A percentile compares a stretch with the other conserved stretches of the same genome.
phyloP scores from a whole-genome alignment of 345 rosid genomes.

The Gossypium raimondii region DNA sequence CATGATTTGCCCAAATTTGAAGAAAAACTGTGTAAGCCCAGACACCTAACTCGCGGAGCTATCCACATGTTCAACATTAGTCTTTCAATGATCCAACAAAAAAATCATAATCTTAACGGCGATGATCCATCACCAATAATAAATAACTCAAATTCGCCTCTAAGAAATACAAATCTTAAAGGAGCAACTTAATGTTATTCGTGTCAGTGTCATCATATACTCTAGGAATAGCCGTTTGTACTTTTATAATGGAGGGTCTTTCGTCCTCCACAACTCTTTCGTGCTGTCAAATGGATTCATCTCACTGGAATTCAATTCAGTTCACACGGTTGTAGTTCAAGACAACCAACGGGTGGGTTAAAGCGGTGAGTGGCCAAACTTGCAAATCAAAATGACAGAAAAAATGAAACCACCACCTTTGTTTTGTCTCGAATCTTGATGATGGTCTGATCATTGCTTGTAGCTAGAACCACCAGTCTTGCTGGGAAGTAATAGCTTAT shows the following conservation, averaged over 20 bases:
- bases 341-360: conserved; percentile 22
- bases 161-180: conserved; percentile 26
- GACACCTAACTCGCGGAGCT: conserved; percentile 9
- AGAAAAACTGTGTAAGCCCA: not conserved
- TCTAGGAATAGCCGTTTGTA: conserved; percentile 40
- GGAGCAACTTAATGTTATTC: conserved; percentile 39
- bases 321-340: conserved; percentile 21
- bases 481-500: conserved; percentile 50
- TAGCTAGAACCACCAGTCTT: conserved; percentile 57
- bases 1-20: not conserved
- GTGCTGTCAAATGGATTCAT: conserved; percentile 29
- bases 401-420: not conserved
- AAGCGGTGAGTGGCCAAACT: conserved; percentile 25
- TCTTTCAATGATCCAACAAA: conserved; percentile 6
- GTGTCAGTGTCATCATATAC: conserved; percentile 26
- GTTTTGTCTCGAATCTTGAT: conserved; percentile 15
- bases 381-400: conserved; percentile 24
- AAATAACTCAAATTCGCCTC: conserved; percentile 28
- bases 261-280: conserved; percentile 31
- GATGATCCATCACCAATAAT: conserved; percentile 20
- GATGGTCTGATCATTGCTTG: conserved; percentile 52
- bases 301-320: conserved; percentile 29
- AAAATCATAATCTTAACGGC: conserved; percentile 14
- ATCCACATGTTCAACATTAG: not conserved
- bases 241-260: conserved; percentile 38